Base-by-base conservation (phyloP, 495 filamentous ascomycete genomes). In the Neurospora tetraspora region DNA sequence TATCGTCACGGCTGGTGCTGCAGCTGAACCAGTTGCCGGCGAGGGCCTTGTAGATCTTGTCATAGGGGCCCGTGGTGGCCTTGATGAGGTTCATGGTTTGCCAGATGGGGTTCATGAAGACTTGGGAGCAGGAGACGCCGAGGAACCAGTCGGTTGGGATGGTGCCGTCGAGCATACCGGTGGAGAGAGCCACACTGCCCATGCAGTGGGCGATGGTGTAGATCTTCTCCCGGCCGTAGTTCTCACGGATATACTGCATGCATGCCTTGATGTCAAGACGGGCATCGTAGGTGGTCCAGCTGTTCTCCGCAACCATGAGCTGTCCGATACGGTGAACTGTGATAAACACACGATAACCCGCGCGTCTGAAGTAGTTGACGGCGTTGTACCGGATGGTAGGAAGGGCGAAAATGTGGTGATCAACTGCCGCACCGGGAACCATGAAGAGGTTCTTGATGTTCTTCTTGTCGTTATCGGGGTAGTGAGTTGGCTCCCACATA, bases 151-250 rank as follows among this genome's bases (percentile, higher is more conserved):
- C 75, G 0, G 83, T 69, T 5, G 86, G 85, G 73, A 92, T 89
- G 0, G 86, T 88, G 65, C 90, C 90, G 77, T 91, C 89, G 3
- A 93, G 84, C 1, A 93, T 81, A 43, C 89, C 90, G 39, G 83
- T 81, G 0, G 83, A 80, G 34, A 89, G 84, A 14, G 90, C 86
- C 1, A 92, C 86, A 20, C 86, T 85, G 68, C 91, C 91, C 81
- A 88, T 88, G 78, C 91, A 93, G 78, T 93, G 91, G 16, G 86
- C 84, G 70, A 92, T 82, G 11, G 86, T 86, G 79, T 93, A 92
- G 61, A 89, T 74, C 42, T 84, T 79, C 18, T 85, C 83, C 16
- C 69, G 42, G 53, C 75, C 74, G 45, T 75, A 36, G 5, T 78
- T 61, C 14, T 77, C 71, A 3, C 86, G 85, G 71, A 92, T 89